Base-by-base conservation (phyloP, 129 eudicot species). In the Centrapalus pauciflorus region DNA sequence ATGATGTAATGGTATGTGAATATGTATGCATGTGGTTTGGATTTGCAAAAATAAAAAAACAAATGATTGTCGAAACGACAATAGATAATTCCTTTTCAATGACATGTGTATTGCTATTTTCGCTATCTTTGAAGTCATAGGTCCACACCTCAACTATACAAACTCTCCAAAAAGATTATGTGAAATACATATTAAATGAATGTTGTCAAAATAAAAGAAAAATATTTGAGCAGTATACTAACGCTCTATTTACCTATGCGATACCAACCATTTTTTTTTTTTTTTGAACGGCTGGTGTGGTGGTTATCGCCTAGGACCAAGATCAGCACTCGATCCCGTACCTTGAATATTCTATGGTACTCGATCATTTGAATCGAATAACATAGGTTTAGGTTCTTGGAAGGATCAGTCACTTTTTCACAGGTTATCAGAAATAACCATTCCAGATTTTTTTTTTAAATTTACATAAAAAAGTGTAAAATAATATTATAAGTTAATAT, bases 81-180 rank as follows among this genome's bases (percentile, higher is more conserved):
- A 12, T 30, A 1, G 54, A 61, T 25, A 14, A 49, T 28, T 20
- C 58, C 38, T 29, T 73, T 64, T 27, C 45, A 7, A 41, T 13
- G 45, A 30, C 72, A 65, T 35, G 26, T 74, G 34, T 33, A 74
- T 13, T 20, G 38, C 40, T 66, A 45, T 57, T 61, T 74, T 74
- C 30, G 17, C 34, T n/a, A 41, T 49, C 69, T 56, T 30, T 46
- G n/a, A 19, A 33, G 7, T 21, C 16, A 48, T 10, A 19, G 65
- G 75, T 50, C 70, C 80, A 69, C 75, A 61, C 12, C 11, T 13
- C 59, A 23, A 69, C 55, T 7, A 61, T 16, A 34, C 3, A 45
- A 17, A 55, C 8, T 20, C 12, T 41, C 7, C 30, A 2, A 23
- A 28, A 27, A 17, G 13, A 33, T 56, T 2, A n/a, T 25, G 33